Base-by-base conservation (phyloP, 202 grass and related monocot genomes). In the Musa balbisiana region DNA sequence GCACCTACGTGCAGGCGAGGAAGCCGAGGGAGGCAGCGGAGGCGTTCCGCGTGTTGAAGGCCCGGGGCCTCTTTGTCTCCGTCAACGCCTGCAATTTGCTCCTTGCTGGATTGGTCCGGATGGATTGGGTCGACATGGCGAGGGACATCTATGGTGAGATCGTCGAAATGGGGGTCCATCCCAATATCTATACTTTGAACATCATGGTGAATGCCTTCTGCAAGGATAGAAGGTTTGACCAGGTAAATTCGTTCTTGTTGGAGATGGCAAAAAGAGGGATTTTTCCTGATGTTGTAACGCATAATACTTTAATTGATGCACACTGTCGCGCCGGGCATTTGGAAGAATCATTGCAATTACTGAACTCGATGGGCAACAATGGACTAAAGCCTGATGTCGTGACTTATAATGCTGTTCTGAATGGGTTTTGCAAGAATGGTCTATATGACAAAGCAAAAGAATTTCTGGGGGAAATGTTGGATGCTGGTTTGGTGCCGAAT, bases 141-240 rank as follows among this genome's bases (percentile, higher is more conserved):
- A 79, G 77, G 55, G 90, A 91, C 52, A 82, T 89, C 55, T 98
- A 93, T 79, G n/a, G 80, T 64, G 86, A 86, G 56, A 56, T 98
- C 59, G 55, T 98, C 33, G 81, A 81, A 74, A 87, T 86, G 52
- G 64, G 54, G 74, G 79, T 73, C 0, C 77, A 86, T 84, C 81
- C 91, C 64, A 94, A 98, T 77, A 53, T 69, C 8, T 98, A 98
- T 72, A 98, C 88, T 67, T 83, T 98, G 2, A 98, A 98, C 76
- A 92, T 98, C 80, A 94, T 94, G 88, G 90, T 92, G 17, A 92
- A 94, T 83, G 90, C 78, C 83, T 80, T 89, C 78, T 94, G 90
- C 21, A 94, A 91, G 74, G 27, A 76, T 60, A 79, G 90, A 8
- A 88, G 76, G 69, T 88, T 94, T 64, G 83, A 78, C 25, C 65